Evolutionary conservation across 1,284 basidiomycete species (phyloP).

Genomic region (Tetrapyrgos nigripes): DNA sequence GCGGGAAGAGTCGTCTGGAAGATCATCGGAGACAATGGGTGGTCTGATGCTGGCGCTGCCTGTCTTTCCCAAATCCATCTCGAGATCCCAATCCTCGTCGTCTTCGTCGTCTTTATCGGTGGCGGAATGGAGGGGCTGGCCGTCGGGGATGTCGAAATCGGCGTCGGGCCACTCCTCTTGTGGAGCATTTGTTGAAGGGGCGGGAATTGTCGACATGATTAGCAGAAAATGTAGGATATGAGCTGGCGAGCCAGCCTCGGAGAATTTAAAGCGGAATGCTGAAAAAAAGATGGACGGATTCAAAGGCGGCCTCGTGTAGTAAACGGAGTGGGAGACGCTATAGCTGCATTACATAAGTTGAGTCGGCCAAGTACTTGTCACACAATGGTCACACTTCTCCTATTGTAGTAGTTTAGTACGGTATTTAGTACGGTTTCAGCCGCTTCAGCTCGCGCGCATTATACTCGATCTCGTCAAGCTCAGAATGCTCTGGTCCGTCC

Average conservation of each 20-base stretch:
- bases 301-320: conserved; percentile 30
- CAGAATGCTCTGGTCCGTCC: conserved; percentile 40
- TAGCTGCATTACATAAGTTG: not conserved
- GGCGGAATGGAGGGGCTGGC: conserved; percentile 63
- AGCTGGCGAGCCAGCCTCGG: conserved; percentile 14
- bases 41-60: conserved; percentile 52
- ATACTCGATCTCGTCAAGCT: conserved; percentile 65
- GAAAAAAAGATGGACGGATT: conserved; percentile 21
- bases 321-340: conserved; percentile 17
- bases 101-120: conserved; percentile 69
- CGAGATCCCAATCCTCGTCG: conserved; percentile 81
- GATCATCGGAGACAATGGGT: conserved; percentile 42
- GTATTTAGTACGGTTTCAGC: conserved; percentile 65
- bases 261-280: conserved; percentile 21
- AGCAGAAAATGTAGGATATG: conserved; percentile 22
- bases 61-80: conserved; percentile 70
- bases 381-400: conserved; percentile 7
- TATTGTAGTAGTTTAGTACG: conserved; percentile 4
- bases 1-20: conserved; percentile 38
- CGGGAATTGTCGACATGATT: conserved; percentile 63
- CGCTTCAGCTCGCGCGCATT: conserved; percentile 64
- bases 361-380: no score
- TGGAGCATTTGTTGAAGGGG: conserved; percentile 56
- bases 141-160: conserved; percentile 84
- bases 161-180: conserved; percentile 84